Evolutionary conservation across 1,284 basidiomycete genomes (phyloP).

Genomic region (Cryptococcus wingfieldii): DNA sequence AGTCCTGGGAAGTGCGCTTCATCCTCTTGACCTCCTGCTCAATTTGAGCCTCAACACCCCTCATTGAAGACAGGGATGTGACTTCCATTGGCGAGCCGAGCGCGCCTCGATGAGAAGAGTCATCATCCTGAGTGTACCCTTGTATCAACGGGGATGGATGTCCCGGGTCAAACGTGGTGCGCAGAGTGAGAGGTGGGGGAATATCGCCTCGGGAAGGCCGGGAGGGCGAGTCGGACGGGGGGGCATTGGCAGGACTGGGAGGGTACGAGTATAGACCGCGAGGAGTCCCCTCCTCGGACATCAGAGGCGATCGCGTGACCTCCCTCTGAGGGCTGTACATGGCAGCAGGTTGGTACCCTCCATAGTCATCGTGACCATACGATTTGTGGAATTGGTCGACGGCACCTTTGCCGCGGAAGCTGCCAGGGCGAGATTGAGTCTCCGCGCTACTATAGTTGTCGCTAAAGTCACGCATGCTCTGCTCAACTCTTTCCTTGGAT

Average conservation of each 20-base stretch:
- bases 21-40: slow-evolving; percentile 12
- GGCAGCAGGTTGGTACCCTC: slow-evolving; percentile 17
- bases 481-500: not conserved
- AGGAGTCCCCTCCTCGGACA: slow-evolving; percentile 9
- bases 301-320: slow-evolving; percentile 14
- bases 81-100: slow-evolving; percentile 6
- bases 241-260: slow-evolving; percentile 7
- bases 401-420: not conserved
- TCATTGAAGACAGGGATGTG: slow-evolving; percentile 16
- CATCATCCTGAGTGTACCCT: not conserved
- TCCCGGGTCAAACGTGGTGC: slow-evolving; percentile 10
- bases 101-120: slow-evolving; percentile 1
- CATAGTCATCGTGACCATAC: slow-evolving; percentile 2
- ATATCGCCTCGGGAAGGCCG: slow-evolving; percentile 1
- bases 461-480: not conserved
- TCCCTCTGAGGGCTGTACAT: slow-evolving; percentile 21
- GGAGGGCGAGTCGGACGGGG: not conserved
- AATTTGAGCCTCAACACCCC: slow-evolving; percentile 17
- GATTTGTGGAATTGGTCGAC: slow-evolving; percentile 8
- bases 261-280: slow-evolving; percentile 19
- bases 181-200: slow-evolving; percentile 14
- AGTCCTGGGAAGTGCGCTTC: slow-evolving; percentile 14
- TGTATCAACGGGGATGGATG: not conserved
- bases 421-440: too few species aligned
- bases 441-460: not conserved